Percentiles rank a stretch among this genome's conserved stretches.
phyloP scores from a whole-genome alignment of 129 eudicot species.

The Artemisia annua region DNA sequence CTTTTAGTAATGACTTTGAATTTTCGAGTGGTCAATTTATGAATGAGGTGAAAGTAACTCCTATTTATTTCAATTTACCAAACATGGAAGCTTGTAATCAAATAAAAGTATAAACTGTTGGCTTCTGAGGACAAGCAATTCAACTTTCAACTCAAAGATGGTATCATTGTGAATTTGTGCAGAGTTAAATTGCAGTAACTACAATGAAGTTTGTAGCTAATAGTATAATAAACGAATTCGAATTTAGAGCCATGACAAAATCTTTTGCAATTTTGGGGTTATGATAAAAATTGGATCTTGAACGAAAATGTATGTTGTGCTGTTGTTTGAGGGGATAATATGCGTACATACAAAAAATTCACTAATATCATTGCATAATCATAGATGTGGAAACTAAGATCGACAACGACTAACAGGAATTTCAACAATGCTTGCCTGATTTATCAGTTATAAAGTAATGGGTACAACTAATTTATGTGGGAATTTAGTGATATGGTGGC shows the following conservation, averaged over 20 bases:
- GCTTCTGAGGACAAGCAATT: background rate
- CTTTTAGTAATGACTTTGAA: background rate
- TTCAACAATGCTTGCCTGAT: too few species aligned
- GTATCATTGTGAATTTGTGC: too few species aligned
- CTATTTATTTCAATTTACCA: too few species aligned
- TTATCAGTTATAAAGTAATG: too few species aligned
- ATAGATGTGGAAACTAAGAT: background rate
- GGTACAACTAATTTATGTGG: too few species aligned
- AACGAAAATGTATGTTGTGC: background rate
- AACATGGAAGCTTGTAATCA: too few species aligned
- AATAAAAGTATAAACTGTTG: background rate
- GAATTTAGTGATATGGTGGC: too few species aligned
- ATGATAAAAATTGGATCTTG: background rate
- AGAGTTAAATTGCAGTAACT: background rate
- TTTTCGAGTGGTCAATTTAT: background rate
- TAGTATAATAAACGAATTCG: background rate
- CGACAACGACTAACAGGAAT: too few species aligned
- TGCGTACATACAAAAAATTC: background rate
- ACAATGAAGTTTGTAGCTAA: conserved; percentile 6
- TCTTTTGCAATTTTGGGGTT: background rate
- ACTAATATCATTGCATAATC: background rate
- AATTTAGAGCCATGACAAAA: background rate
- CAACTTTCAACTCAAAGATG: too few species aligned
- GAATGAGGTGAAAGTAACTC: background rate
- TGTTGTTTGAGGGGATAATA: conserved; percentile 2